Evolutionary conservation across 768 basidiomycete genomes (phyloP), one percentile per base, ranked within the genome.

Genomic region (Pseudohyphozyma bogoriensis): DNA sequence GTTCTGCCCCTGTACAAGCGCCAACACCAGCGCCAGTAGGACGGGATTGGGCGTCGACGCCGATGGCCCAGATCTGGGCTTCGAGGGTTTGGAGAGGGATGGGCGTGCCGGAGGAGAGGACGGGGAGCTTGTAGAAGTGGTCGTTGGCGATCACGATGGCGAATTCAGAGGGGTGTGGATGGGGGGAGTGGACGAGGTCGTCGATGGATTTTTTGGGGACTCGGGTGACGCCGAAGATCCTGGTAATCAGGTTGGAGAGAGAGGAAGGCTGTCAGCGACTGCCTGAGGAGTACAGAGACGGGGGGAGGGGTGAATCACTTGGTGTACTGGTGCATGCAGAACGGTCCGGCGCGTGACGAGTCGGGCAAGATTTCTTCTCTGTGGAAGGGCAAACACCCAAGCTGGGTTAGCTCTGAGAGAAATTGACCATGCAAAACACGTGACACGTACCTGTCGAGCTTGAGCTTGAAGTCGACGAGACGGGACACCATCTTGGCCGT

Each of bases 401-500:
- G n/a, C n/a, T n/a, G n/a, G n/a, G n/a, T n/a, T n/a, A n/a, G n/a
- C n/a, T n/a, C n/a, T n/a, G n/a, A n/a, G n/a, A n/a, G n/a, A n/a
- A n/a, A n/a, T n/a, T n/a, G n/a, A n/a, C n/a, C n/a, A n/a, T n/a
- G n/a, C n/a, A n/a, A n/a, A n/a, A n/a, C n/a, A n/a, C n/a, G n/a
- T n/a, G n/a, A n/a, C n/a, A n/a, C n/a, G n/a, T n/a, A n/a, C 69
- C 66, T 53, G 59, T 69, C 66, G 9, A 71, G 47, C 39, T 59
- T 58, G 15, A 67, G 79, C 69, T 84, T 88, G 76, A 87, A 90
- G 42, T 84, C 81, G 26, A 91, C 71, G 46, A 83, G 77, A 51
- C 89, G 79, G 70, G 83, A 78, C 16, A 84, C 76, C 16, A 95
- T 75, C 84, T 87, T 92, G 18, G 89, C 84, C 0, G 89, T 85